Percentiles rank a stretch among this genome's conserved stretches.
These are phyloP conservation scores for Rhexocercosporidium sp. DNA, from an alignment of 2,329 filamentous ascomycete species.

Conservation along the genomic window DNA sequence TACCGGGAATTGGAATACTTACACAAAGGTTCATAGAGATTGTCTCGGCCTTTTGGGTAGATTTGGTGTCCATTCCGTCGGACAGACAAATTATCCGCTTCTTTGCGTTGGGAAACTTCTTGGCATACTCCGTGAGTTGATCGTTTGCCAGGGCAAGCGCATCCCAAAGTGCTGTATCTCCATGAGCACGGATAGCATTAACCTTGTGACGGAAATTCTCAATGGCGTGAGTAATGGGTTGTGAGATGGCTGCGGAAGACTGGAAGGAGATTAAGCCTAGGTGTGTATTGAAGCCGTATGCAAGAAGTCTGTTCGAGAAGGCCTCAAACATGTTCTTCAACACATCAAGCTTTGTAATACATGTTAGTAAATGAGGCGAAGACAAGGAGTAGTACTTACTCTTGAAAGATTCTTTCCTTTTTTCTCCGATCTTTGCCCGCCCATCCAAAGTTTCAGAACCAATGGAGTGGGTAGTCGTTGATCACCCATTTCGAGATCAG, in stretches of 20 bases:
- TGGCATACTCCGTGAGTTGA: slow-evolving; percentile 15
- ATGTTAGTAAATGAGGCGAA: background rate
- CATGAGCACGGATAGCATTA: slow-evolving; percentile 10
- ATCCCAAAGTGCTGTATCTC: slow-evolving; percentile 20
- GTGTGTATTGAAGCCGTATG: slow-evolving; percentile 18
- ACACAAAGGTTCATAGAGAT: too few species aligned
- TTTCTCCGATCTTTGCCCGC: background rate
- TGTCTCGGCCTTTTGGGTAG: background rate
- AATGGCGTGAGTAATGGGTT: slow-evolving; percentile 11
- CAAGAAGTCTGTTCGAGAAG: slow-evolving; percentile 17
- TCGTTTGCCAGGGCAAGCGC: slow-evolving; percentile 17
- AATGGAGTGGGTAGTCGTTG: background rate
- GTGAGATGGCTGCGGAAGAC: background rate
- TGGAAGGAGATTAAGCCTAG: slow-evolving; percentile 22
- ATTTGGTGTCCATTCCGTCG: background rate
- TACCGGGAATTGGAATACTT: too few species aligned
- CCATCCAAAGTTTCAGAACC: slow-evolving; percentile 17
- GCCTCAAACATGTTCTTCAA: slow-evolving; percentile 24
- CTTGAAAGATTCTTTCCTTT: slow-evolving; percentile 14
- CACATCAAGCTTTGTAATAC: slow-evolving; percentile 16
- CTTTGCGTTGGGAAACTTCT: slow-evolving; percentile 22
- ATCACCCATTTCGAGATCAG: slow-evolving; percentile 5
- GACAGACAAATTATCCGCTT: background rate
- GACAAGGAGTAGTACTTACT: background rate
- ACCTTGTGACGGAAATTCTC: slow-evolving; percentile 20